Base-by-base conservation (phyloP, 768 basidiomycete species). In the Pleurotus cornucopiae region DNA sequence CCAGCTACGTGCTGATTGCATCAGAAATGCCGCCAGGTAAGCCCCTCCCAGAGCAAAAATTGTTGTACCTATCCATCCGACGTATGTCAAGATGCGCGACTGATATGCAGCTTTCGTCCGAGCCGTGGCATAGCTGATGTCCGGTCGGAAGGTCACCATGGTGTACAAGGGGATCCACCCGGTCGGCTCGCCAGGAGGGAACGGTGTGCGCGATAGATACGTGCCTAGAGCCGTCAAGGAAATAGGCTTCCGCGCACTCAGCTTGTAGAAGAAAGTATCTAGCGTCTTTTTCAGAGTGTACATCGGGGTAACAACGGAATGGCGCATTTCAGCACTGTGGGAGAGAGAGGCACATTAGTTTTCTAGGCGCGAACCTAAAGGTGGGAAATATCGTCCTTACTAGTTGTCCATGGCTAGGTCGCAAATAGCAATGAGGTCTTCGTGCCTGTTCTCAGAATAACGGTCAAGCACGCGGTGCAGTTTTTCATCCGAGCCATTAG, bases 131-230 rank as follows among this genome's bases (percentile, higher is more conserved):
- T 99, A 99, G 68, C 86, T 88, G 64, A 99, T 84, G 71, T 98
- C 96, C 49, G 94, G 92, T 41, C 96, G 83, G 75, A 99, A 99
- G 44, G 96, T 98, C 61, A 97, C 88, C 95, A 98, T 97, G 34
- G 92, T 92, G 71, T 99, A 99, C 49, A 96, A 78, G 56, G 93
- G 90, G 51, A 94, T 80, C 95, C 95, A 98, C 38, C 91, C 94
- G 60, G 69, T 67, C 44, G 86, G 87, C 58, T 76, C 71, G 58
- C 68, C 67, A 57, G 84, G 68, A 37, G 84, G 81, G 69, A 88
- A 91, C 7, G 87, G 77, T 47, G 76, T 67, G 57, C 68, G 74
- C 60, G 80, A 71, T 60, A 85, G 62, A 16, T 70, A 64, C 54
- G 78, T 77, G 44, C 72, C 72, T 62, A 84, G 68, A 59, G 75